Conservation (phyloP, 2,329 filamentous ascomycete species). For the Neofusicoccum umdonicola region DNA sequence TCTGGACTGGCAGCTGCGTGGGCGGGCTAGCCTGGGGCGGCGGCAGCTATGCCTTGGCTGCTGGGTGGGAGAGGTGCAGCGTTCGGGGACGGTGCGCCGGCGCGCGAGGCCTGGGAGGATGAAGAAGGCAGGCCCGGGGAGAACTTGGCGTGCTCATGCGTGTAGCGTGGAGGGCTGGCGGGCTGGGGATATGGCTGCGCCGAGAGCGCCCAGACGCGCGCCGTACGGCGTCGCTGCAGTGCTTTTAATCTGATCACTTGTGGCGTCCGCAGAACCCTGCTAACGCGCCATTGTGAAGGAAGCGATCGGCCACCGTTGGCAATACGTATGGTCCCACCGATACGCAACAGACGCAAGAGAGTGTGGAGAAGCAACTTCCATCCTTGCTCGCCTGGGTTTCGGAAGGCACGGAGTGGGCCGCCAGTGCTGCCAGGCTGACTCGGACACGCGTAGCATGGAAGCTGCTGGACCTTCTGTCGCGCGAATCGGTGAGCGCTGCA, state of each 20-base stretch:
- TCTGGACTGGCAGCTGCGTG: not conserved
- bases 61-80: not conserved
- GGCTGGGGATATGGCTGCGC: slow-evolving; percentile 14
- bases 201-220: slow-evolving; percentile 12
- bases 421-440: not conserved
- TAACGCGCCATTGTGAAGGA: slow-evolving; percentile 7
- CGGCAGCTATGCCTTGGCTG: not conserved
- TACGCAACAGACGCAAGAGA: slow-evolving; percentile 2
- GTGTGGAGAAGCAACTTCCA: slow-evolving; percentile 16
- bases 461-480: slow-evolving; percentile 11
- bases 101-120: not conserved
- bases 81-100: not conserved
- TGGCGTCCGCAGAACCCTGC: slow-evolving; percentile 15
- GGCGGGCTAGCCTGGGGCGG: not conserved
- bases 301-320: slow-evolving; percentile 19
- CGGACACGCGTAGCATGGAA: slow-evolving; percentile 9
- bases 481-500: slow-evolving; percentile 1
- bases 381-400: slow-evolving; percentile 12
- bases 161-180: slow-evolving; percentile 10
- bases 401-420: slow-evolving; percentile 12
- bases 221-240: slow-evolving; percentile 11
- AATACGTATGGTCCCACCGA: slow-evolving; percentile 11
- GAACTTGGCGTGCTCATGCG: slow-evolving; percentile 14
- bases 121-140: slow-evolving; percentile 9
- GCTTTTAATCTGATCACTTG: slow-evolving; percentile 18